Base-by-base conservation (phyloP, 2,329 filamentous ascomycete genomes). In the Emericellopsis atlantica region DNA sequence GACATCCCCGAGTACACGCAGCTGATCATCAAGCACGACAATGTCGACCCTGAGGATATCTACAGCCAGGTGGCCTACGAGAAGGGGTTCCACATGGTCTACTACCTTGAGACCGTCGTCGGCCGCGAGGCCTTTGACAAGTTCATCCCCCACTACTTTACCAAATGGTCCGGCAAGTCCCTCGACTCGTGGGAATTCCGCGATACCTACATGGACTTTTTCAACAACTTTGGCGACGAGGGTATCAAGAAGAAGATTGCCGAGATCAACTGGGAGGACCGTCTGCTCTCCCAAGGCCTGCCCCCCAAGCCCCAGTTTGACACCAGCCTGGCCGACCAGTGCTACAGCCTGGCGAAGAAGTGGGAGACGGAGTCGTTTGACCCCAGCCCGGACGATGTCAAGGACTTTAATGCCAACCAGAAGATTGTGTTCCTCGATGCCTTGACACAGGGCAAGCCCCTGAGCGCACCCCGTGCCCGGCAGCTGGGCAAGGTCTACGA, bases 151-250 rank as follows among this genome's bases (percentile, higher is more conserved):
- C 80, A 95, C 60, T 95, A 96, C 66, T 96, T 96, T 59, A 79
- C 73, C 24, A 85, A 75, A 32, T 96, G 83, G 75, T 79, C 84
- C 43, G 76, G 76, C 54, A 90, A 88, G 60, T 95, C 87, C 2
- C 72, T 98, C 7, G 88, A 95, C 61, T 93, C 86, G 2, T 94
- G 84, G 52, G 86, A 96, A 54, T 98, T 98, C 74, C 94, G 90
- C 58, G 70, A 81, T 39, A 93, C 86, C 1, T 80, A 95, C 40
- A 58, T 95, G 31, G 75, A 84, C 47, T 96, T 95, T 69, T 96
- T 95, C 60, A 67, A 73, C 44, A 64, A 63, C 3, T 64, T 74
- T 2, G 72, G 71, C 22, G 84, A 94, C 53, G 63, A 72, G 2
- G 70, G 74, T 4, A 65, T 78, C 43, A 67, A 70, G 56, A 70